phyloP scores from a whole-genome alignment of 495 filamentous ascomycete genomes.

The Bombardia bombarda region DNA sequence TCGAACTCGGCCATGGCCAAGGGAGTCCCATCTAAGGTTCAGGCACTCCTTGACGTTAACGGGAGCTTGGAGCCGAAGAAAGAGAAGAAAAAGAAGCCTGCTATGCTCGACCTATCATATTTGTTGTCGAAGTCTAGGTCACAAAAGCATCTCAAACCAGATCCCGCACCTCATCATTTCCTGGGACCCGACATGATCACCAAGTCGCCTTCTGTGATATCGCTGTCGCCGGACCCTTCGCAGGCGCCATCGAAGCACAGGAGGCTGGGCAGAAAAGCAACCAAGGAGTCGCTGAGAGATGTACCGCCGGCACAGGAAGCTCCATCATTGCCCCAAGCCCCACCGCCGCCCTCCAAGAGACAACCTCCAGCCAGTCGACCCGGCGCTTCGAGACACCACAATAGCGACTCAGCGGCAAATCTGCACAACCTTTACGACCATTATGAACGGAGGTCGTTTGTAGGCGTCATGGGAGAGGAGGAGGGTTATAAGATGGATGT shows the following conservation, averaged over 20 bases:
- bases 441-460: slow-evolving; percentile 44
- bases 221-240: slow-evolving; percentile 20
- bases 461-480: slow-evolving; percentile 28
- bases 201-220: slow-evolving; percentile 34
- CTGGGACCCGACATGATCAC: slow-evolving; percentile 24
- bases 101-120: slow-evolving; percentile 38
- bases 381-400: slow-evolving; percentile 1
- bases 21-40: slow-evolving; percentile 37
- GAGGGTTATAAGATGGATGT: slow-evolving; percentile 10
- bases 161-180: slow-evolving; percentile 7
- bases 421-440: slow-evolving; percentile 42
- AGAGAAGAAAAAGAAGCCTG: slow-evolving; percentile 40
- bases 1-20: slow-evolving; percentile 48
- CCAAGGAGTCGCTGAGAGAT: slow-evolving; percentile 24
- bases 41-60: slow-evolving; percentile 35
- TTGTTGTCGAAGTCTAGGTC: slow-evolving; percentile 13
- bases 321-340: too few species aligned
- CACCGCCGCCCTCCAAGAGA: too few species aligned
- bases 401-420: slow-evolving; percentile 20
- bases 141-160: slow-evolving; percentile 13
- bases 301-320: too few species aligned
- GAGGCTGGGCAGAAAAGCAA: slow-evolving; percentile 18
- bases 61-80: slow-evolving; percentile 10
- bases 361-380: too few species aligned
- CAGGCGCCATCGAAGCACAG: slow-evolving; percentile 18